Base-by-base conservation (phyloP, 108 stramenopile genomes). In the Skeletonema grethae region DNA sequence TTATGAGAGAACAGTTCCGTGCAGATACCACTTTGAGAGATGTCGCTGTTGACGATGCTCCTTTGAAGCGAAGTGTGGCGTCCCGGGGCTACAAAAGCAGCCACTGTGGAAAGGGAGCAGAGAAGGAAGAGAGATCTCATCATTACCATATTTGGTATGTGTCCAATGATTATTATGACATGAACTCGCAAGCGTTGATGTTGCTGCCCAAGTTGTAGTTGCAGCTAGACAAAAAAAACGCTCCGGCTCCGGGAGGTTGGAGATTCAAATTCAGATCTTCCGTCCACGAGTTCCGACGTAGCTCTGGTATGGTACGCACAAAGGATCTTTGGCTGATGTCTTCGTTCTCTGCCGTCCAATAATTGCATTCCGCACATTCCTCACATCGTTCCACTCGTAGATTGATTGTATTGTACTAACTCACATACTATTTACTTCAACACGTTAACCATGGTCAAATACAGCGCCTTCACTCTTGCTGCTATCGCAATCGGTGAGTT, bases 401-500 rank as follows among this genome's bases (percentile, higher is more conserved):
- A 8, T 5, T 34, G 4, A 3, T 34, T 7, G 4, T 3, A 31
- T 12, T 3, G 12, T 41, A n/a, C n/a, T n/a, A n/a, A n/a, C n/a
- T n/a, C 12, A 15, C 36, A 38, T 38, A 38, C 36, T 38, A n/a
- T n/a, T 36, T 15, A 12, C 10, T 39, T 11, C 10, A 10, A 39
- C 8, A 0, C 8, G 24, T 53, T 22, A 32, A 65, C 57, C 35
- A 77, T 70, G 69, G 65, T 65, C 15, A 77, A 70, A 58, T 77
- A 58, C 45, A 34, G 56, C 32, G 76, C 76, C 30, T 61, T 77
- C 34, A 20, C 65, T 39, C 48, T 65, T 53, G 50, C 76, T 53
- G 50, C 70, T 50, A 57, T 77, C 36, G 69, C 69, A n/a, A 13
- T 77, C 16, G 76, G 76, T 77, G 65, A 60, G 74, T 41, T 13